Evolutionary conservation across 108 stramenopile genomes (phyloP).

Genomic region (Hondaea fermentalgiana): DNA sequence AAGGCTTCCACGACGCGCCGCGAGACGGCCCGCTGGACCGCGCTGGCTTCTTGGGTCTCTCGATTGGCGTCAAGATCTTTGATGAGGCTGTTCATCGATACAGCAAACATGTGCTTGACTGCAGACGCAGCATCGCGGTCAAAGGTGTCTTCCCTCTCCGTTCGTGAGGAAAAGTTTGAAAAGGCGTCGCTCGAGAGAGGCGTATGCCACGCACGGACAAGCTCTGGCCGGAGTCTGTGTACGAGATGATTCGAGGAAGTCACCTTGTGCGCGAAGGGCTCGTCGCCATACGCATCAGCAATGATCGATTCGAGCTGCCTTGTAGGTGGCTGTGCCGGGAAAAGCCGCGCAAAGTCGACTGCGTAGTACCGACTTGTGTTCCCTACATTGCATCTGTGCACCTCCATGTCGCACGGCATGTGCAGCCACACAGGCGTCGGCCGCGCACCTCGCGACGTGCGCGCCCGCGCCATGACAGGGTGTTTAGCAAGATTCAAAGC

Average conservation of each 20-base stretch:
- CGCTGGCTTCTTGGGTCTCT: not conserved
- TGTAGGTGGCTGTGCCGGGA: not conserved
- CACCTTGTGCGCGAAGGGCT: not conserved
- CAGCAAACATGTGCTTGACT: not conserved
- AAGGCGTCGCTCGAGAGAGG: slow-evolving; percentile 8
- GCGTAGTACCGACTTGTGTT: not conserved
- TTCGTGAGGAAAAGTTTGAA: not conserved
- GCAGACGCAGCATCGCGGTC: not conserved
- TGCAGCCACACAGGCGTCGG: not conserved
- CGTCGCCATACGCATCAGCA: not conserved
- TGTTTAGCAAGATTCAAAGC: not conserved
- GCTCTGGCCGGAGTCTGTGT: not conserved
- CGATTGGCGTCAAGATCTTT: too few relatives aligned
- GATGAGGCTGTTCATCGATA: not conserved
- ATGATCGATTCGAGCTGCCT: not conserved
- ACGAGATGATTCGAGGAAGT: not conserved
- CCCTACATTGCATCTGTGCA: not conserved
- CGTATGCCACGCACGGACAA: not conserved
- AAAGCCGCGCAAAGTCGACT: slow-evolving; percentile 1
- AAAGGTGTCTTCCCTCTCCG: not conserved
- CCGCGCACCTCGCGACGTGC: not conserved
- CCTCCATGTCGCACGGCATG: slow-evolving; percentile 15
- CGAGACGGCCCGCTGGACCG: not conserved
- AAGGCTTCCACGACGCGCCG: not conserved
- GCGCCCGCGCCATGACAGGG: not conserved